Conservation (phyloP, 257 asterid species). For the Capsicum rhomboideum region DNA sequence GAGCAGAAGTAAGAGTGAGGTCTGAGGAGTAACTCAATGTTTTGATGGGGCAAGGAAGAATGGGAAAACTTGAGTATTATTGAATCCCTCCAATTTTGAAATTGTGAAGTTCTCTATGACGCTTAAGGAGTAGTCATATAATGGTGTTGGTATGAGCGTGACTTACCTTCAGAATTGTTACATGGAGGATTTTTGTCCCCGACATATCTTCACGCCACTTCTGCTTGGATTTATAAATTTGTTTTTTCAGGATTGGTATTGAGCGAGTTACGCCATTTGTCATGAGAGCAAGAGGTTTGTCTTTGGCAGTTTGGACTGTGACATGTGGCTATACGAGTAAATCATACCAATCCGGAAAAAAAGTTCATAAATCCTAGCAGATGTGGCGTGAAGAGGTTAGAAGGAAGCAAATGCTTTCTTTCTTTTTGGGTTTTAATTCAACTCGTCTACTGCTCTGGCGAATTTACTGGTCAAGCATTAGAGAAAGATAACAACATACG, state of each 20-base stretch:
- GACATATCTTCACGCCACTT: background rate
- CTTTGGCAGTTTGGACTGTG: background rate
- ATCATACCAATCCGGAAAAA: no score
- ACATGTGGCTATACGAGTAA: background rate
- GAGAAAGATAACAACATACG: background rate
- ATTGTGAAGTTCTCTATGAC: background rate
- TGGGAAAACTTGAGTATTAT: background rate
- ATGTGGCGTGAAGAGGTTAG: background rate
- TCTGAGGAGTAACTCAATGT: background rate
- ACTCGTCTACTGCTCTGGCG: background rate
- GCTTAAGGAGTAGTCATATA: background rate
- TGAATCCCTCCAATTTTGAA: background rate
- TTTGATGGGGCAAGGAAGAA: background rate
- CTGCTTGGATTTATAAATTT: background rate
- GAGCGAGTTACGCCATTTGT: background rate
- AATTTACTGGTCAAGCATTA: background rate
- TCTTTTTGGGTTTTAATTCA: background rate
- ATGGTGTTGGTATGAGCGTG: background rate
- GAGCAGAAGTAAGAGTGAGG: background rate
- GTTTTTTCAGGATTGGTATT: background rate
- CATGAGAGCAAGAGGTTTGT: background rate
- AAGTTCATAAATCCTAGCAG: no score
- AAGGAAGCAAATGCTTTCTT: background rate
- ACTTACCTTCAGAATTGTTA: background rate
- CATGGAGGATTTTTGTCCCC: background rate